A percentile compares a stretch with the other conserved stretches of the same genome.
Evolutionary conservation across 2,329 filamentous ascomycete species (phyloP).

Genomic region (Hypoxylon rubiginosum): DNA sequence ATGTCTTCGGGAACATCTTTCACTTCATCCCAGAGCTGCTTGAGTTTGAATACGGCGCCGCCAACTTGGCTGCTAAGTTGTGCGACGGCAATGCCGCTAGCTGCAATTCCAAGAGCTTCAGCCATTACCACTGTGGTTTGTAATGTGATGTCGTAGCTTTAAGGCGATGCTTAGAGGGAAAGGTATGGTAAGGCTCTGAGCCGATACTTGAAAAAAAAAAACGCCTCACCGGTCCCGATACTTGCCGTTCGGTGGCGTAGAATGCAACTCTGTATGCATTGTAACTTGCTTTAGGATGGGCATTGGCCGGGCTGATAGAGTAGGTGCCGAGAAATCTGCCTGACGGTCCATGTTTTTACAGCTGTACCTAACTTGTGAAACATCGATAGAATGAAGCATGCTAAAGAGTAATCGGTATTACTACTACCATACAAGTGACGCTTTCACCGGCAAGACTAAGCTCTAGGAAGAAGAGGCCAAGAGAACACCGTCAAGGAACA

Average conservation of each 20-base stretch:
- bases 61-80: slow-evolving; percentile 44
- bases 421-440: no score
- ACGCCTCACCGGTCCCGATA: no score
- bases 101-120: slow-evolving; percentile 45
- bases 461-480: no score
- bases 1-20: slow-evolving; percentile 47
- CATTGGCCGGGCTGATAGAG: not conserved
- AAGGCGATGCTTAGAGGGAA: not conserved
- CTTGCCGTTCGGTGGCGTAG: no score
- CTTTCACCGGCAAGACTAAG: no score
- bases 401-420: no score
- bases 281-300: no score
- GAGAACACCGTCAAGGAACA: no score
- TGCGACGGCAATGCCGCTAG: slow-evolving; percentile 46
- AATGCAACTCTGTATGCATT: no score
- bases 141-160: not conserved
- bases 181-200: no score
- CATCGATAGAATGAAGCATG: not conserved
- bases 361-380: not conserved
- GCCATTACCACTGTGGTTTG: slow-evolving; percentile 37
- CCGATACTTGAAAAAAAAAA: no score
- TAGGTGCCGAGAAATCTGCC: not conserved
- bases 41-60: slow-evolving; percentile 44
- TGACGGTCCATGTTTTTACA: not conserved
- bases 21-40: slow-evolving; percentile 45